These are phyloP conservation scores for Cryphonectria nitschkei DNA, from an alignment of 2,329 filamentous ascomycete genomes.

Conservation along the genomic window DNA sequence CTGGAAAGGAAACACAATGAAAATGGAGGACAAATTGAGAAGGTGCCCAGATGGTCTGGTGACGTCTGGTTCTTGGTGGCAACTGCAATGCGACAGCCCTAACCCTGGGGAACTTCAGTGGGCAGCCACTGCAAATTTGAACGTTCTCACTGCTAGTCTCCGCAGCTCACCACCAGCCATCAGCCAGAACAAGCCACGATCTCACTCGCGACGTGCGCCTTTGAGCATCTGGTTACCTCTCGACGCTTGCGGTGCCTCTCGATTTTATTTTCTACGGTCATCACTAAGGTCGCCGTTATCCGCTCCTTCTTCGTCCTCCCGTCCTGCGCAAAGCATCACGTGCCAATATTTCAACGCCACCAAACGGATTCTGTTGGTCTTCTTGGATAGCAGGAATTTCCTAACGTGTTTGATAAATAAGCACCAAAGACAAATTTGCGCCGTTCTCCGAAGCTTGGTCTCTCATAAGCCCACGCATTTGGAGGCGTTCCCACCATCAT, in stretches of 20 bases:
- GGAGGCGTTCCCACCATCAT: conserved; percentile 2
- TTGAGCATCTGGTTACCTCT: not conserved
- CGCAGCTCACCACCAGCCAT: not conserved
- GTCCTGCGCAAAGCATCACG: not conserved
- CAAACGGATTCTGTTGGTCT: not conserved
- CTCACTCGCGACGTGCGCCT: not conserved
- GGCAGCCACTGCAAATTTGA: conserved; percentile 1
- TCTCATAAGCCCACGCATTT: not conserved
- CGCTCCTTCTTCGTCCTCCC: not conserved
- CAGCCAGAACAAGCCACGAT: not conserved
- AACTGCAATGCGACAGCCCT: not conserved
- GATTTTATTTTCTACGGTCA: not conserved
- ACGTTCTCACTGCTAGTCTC: not conserved
- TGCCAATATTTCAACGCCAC: not conserved
- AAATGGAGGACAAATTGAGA: too few species aligned
- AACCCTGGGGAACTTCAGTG: not conserved
- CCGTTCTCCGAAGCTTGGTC: not conserved
- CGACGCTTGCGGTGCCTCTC: not conserved
- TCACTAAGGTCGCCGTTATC: not conserved
- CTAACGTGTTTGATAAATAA: not conserved
- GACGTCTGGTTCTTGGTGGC: not conserved
- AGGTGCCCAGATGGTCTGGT: not conserved
- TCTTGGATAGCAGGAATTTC: not conserved
- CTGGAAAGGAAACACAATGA: too few species aligned
- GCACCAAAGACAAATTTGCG: not conserved